These are phyloP conservation scores for Penicillium carneum DNA, from an alignment of 2,329 filamentous ascomycete genomes.

Conservation along the genomic window DNA sequence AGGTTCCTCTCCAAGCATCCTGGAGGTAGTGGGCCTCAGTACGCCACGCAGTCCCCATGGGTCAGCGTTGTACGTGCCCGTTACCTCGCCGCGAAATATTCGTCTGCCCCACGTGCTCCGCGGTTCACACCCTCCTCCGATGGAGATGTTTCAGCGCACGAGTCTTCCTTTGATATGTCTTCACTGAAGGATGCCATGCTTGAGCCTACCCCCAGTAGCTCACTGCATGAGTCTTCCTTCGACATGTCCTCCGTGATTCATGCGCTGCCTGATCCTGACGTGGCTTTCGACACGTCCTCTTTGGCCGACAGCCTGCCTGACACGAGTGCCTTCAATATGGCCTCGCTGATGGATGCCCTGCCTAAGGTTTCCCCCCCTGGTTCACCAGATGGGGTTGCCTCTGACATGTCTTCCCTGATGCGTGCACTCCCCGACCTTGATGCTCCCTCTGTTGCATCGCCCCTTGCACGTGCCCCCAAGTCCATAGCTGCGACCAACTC, in stretches of 20 bases:
- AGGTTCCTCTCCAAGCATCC: conserved; percentile 5
- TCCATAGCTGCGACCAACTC: not conserved
- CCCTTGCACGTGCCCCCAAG: not conserved
- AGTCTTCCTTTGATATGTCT: not conserved
- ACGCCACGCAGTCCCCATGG: not conserved
- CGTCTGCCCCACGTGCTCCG: not conserved
- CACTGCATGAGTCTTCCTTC: conserved; percentile 1
- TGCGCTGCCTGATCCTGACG: not conserved
- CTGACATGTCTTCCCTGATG: not conserved
- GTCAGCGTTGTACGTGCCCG: not conserved
- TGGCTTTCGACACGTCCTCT: not conserved
- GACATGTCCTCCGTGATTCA: not conserved
- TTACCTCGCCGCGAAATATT: not conserved
- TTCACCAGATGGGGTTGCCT: no score
- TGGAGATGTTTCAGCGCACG: not conserved
- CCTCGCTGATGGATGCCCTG: not conserved
- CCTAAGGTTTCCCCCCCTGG: no score
- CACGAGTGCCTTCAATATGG: not conserved
- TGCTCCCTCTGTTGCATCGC: not conserved
- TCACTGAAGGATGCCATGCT: not conserved
- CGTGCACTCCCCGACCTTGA: not conserved
- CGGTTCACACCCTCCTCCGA: conserved; percentile 3
- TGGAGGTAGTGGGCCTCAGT: not conserved
- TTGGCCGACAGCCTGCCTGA: no score
- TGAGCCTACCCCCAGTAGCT: not conserved